Evolutionary conservation across 1,139 yeast species (phyloP), one percentile per base, ranked within the genome.

Genomic region (Schwanniomyces etchellsii): DNA sequence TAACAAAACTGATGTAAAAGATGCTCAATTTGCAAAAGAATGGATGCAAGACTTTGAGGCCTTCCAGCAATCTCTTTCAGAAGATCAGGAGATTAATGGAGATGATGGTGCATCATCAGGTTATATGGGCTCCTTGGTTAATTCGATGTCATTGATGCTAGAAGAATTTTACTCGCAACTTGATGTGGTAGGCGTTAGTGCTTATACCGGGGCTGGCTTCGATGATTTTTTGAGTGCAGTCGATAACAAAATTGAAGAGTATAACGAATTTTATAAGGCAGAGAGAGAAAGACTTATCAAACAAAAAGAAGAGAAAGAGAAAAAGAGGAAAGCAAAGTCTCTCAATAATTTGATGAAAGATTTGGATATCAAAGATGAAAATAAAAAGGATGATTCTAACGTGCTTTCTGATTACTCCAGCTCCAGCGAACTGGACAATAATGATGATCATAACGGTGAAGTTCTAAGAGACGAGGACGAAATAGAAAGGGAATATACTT

Each of bases 1-100:
- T 65, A 93, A 93, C 60, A 93, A 93, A 60, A 85, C 93, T 2
- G 99, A 93, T 57, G 89, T 83, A 5, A 69, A 81, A 45, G 79
- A 80, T 37, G 86, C 94, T 1, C 79, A 74, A 32, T 88, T 88
- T 59, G 96, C 96, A 17, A 81, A 78, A 51, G 95, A 86, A 42
- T 93, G 99, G 99, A 88, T 93, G 97, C 74, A 81, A 3, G 98
- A 93, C 57, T 93, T 93, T 56, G 97, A 91, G 55, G 69, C 77
- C 13, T 93, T 93, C 64, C 98, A 91, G 55, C 63, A 60, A 23
- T 95, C 95, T 1, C 63, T 89, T 37, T 68, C 71, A 43, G 66
- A 68, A 24, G 82, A 81, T 47, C 60, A 64, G 32, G 80, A 82
- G 27, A 56, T 75, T 35, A 79, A 76, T 42, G 83, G 78, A 23